Conservation (phyloP, 2,329 filamentous ascomycete species). For the Thermoascus crustaceus region DNA sequence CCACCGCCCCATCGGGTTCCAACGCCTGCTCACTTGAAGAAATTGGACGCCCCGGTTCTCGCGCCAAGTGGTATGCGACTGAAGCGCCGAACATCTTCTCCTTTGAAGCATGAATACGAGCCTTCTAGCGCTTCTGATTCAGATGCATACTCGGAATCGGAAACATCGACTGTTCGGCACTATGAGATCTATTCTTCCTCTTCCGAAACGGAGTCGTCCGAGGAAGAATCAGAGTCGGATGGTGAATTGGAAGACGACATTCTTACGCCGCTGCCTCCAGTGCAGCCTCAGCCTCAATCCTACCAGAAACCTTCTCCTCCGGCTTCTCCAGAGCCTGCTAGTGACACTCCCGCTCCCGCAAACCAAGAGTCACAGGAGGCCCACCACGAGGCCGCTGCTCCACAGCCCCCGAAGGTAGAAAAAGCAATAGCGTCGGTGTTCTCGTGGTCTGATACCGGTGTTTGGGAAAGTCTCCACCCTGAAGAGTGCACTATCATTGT, state of each 20-base stretch:
- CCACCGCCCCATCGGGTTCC: constrained; percentile 46
- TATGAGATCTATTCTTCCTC: constrained; percentile 42
- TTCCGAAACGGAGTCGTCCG: constrained; percentile 36
- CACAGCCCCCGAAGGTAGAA: constrained; percentile 40
- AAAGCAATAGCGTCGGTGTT: constrained; percentile 54
- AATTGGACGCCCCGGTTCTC: constrained; percentile 39
- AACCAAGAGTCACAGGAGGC: constrained; percentile 73
- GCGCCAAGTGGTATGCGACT: constrained; percentile 40
- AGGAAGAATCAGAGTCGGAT: constrained; percentile 42
- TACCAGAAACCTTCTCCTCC: constrained; percentile 37
- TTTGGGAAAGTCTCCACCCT: constrained; percentile 54
- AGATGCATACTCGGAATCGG: constrained; percentile 45
- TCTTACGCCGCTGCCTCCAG: constrained; percentile 26
- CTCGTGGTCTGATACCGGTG: constrained; percentile 55
- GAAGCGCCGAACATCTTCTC: constrained; percentile 74
- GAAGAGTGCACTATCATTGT: constrained; percentile 57
- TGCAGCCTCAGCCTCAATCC: constrained; percentile 18
- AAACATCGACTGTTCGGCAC: constrained; percentile 48
- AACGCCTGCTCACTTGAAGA: constrained; percentile 40
- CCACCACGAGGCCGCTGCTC: constrained; percentile 50
- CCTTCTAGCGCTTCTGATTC: constrained; percentile 67
- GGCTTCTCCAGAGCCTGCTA: constrained; percentile 34
- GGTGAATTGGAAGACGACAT: constrained; percentile 49
- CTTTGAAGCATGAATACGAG: constrained; percentile 93
- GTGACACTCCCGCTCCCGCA: constrained; percentile 64